Percentiles rank a stretch among this genome's conserved stretches.
Evolutionary conservation across 108 stramenopile genomes (phyloP).

Genomic region (Fragilariopsis cylindrus): DNA sequence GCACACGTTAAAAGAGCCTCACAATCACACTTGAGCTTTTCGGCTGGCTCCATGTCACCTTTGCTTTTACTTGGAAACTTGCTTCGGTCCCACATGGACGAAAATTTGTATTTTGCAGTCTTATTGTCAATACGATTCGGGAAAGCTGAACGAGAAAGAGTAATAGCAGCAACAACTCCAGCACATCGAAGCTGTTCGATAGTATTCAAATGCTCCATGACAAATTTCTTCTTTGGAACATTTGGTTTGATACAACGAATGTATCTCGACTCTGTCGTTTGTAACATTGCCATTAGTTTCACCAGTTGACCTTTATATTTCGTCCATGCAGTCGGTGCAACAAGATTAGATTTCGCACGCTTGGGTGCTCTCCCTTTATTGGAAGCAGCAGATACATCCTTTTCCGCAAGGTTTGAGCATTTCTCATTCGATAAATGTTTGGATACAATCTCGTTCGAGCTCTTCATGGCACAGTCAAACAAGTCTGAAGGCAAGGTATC

Average conservation of each 20-base stretch:
- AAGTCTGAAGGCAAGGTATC: constrained; percentile 84
- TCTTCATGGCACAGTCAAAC: constrained; percentile 58
- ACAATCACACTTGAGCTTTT: constrained; percentile 39
- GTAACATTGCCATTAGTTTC: constrained; percentile 67
- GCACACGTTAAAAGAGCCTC: constrained; percentile 51
- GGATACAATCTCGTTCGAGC: constrained; percentile 60
- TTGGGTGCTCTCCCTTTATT: constrained; percentile 32
- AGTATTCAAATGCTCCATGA: constrained; percentile 83
- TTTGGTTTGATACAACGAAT: constrained; percentile 92
- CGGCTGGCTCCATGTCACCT: constrained; percentile 33
- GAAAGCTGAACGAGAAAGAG: constrained; percentile 92
- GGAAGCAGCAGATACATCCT: constrained; percentile 10
- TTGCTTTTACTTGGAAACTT: constrained; percentile 43
- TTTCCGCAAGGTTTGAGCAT: constrained; percentile 33
- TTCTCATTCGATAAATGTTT: constrained; percentile 42
- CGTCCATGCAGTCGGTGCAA: constrained; percentile 70
- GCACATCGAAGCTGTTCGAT: constrained; percentile 95
- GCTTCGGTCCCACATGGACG: constrained; percentile 41
- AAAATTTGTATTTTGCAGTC: constrained; percentile 76
- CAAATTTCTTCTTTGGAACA: constrained; percentile 65
- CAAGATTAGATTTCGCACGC: constrained; percentile 58
- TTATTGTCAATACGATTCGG: constrained; percentile 91
- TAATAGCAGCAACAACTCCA: constrained; percentile 94
- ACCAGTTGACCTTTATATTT: constrained; percentile 81
- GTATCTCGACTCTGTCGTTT: constrained; percentile 78